A percentile compares a stretch with the other conserved stretches of the same genome.
These are phyloP conservation scores for Nigrospora sphaerica DNA, from an alignment of 2,329 filamentous ascomycete species.

Conservation along the genomic window DNA sequence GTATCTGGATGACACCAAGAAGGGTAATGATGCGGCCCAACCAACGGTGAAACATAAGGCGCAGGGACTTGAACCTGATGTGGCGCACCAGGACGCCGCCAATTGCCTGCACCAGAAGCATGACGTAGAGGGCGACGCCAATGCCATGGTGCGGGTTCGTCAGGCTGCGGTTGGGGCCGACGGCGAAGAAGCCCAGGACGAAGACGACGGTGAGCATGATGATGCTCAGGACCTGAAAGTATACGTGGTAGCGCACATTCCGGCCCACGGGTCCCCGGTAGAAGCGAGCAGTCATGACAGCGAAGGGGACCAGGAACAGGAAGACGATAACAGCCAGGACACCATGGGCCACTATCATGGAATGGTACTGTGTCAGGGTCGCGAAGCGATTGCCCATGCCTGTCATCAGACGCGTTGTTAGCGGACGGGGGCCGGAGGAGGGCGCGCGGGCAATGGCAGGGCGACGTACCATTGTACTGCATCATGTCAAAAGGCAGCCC, in stretches of 20 bases:
- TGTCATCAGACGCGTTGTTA: slow-evolving; percentile 20
- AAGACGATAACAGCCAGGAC: slow-evolving; percentile 68
- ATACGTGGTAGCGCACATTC: slow-evolving; percentile 65
- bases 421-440: too few species aligned
- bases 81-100: slow-evolving; percentile 58
- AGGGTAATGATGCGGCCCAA: slow-evolving; percentile 70
- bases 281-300: slow-evolving; percentile 70
- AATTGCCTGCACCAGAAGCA: slow-evolving; percentile 64
- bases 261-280: slow-evolving; percentile 53
- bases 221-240: slow-evolving; percentile 63
- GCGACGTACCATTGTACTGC: slow-evolving; percentile 67
- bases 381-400: slow-evolving; percentile 80
- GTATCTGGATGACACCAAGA: slow-evolving; percentile 79
- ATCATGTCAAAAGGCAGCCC: slow-evolving; percentile 76
- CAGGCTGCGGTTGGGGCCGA: slow-evolving; percentile 63
- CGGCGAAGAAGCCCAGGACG: slow-evolving; percentile 69
- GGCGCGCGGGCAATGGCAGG: too few species aligned
- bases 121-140: slow-evolving; percentile 68
- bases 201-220: slow-evolving; percentile 65
- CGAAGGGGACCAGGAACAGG: slow-evolving; percentile 63
- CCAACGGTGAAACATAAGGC: slow-evolving; percentile 77
- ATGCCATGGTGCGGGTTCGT: slow-evolving; percentile 84
- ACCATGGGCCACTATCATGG: slow-evolving; percentile 63
- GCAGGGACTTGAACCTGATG: slow-evolving; percentile 40
- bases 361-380: slow-evolving; percentile 61